A percentile compares a stretch with the other conserved stretches of the same genome.
Evolutionary conservation across 306 rosid genomes (phyloP).

Genomic region (Prunus mume): DNA sequence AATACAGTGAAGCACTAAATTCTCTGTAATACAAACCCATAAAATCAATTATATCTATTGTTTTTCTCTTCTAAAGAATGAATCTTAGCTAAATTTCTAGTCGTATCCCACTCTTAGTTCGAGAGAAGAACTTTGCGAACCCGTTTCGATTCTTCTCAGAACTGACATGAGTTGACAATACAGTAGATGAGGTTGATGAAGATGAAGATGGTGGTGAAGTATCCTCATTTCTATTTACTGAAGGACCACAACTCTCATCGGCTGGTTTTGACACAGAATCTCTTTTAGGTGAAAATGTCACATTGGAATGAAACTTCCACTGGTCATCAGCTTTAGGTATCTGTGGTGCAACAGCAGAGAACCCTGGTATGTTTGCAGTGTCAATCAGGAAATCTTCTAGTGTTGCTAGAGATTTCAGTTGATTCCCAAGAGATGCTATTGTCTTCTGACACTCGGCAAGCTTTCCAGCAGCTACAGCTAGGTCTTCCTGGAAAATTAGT

Average conservation of each 20-base stretch:
- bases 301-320: conserved; percentile 63
- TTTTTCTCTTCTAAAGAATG: not conserved
- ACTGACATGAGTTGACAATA: conserved; percentile 41
- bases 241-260: conserved; percentile 39
- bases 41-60: conserved; percentile 22
- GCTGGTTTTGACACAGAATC: conserved; percentile 39
- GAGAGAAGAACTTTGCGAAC: conserved; percentile 86
- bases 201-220: conserved; percentile 46
- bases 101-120: conserved; percentile 85
- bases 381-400: conserved; percentile 89
- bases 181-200: conserved; percentile 43
- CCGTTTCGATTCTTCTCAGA: conserved; percentile 83
- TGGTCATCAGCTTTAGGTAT: conserved; percentile 38
- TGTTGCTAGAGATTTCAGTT: conserved; percentile 75
- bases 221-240: conserved; percentile 40
- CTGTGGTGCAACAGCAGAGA: conserved; percentile 43
- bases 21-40: conserved; percentile 26
- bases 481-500: conserved; percentile 62
- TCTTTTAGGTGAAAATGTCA: conserved; percentile 68
- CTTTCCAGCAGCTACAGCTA: conserved; percentile 83
- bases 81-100: conserved; percentile 56
- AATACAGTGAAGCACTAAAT: conserved; percentile 15
- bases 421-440: conserved; percentile 88
- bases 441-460: conserved; percentile 95
- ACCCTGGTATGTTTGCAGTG: conserved; percentile 51